Evolutionary conservation across 495 filamentous ascomycete genomes (phyloP), one percentile per base, ranked within the genome.

Genomic region (Xylaria bambusicola): DNA sequence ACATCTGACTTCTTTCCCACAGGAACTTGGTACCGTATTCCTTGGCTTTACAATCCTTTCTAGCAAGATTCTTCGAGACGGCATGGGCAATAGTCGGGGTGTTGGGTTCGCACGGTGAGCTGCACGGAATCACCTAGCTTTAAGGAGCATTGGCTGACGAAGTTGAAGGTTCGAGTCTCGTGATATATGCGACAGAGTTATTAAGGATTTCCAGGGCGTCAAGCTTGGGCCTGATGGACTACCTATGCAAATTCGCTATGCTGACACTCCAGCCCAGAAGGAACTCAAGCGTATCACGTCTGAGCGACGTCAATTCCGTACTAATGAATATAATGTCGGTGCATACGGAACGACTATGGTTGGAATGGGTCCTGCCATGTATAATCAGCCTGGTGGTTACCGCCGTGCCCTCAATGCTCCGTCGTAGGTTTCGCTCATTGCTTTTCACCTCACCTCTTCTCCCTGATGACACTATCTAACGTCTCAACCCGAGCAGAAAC

Each of bases 191-290:
- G 91, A 97, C 62, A 83, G 88, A 53, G 84, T 98, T 54, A 88
- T 99, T 72, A 73, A 76, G 58, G 86, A 90, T 38, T 99, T 89
- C 74, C 88, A 96, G 75, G 90, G 89, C 48, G 67, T 79, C 27
- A 82, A 80, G 48, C 81, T 88, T 63, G 87, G 86, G 51, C 85
- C 88, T 40, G 87, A 93, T 65, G 82, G 83, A 29, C 82, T 92
- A 35, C 82, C 89, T 54, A 84, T 99, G 69, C 90, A 97, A 74
- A 88, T 99, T 64, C 93, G 94, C 52, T 98, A 94, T 71, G 93
- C 94, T 51, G 94, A 99, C 71, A 98, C 95, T 27, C 89, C 92
- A 38, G 89, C 91, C 53, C 94, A 99, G 74, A 99, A 98, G 80
- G 80, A 91, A 66, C 82, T 99, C 52, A 99, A 99, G 80, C 87